A percentile compares a stretch with the other conserved stretches of the same genome.
Evolutionary conservation across 768 basidiomycete species (phyloP).

Genomic region (Termitomyces sp.): DNA sequence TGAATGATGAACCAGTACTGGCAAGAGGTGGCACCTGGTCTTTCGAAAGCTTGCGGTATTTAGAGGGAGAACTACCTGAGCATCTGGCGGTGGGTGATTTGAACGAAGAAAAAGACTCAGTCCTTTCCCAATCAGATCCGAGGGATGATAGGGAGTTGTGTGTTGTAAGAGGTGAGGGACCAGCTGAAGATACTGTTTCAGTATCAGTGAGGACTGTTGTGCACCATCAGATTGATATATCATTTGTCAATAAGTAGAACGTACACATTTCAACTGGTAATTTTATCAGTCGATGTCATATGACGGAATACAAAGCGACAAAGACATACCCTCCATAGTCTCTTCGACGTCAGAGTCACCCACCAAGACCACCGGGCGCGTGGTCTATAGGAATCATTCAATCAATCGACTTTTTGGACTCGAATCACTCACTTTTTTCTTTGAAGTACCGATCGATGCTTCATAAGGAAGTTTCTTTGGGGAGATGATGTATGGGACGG

Average conservation of each 20-base stretch:
- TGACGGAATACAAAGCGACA: neutral
- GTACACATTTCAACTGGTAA: neutral
- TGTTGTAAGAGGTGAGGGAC: neutral
- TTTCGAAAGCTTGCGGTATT: conserved; percentile 9
- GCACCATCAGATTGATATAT: neutral
- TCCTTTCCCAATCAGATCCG: conserved; percentile 3
- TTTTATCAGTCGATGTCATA: neutral
- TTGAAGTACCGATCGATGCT: neutral
- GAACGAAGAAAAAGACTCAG: neutral
- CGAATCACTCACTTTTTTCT: neutral
- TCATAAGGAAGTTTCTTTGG: neutral
- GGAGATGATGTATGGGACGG: neutral
- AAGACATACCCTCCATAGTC: conserved; percentile 3
- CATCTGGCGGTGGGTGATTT: neutral
- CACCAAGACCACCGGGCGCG: neutral
- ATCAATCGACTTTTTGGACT: neutral
- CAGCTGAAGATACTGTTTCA: neutral
- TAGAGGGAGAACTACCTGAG: conserved; percentile 8
- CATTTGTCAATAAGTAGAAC: neutral
- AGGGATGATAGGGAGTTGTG: conserved; percentile 7
- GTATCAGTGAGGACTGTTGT: conserved; percentile 12
- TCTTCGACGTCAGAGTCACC: conserved; percentile 13
- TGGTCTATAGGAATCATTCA: neutral
- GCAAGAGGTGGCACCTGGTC: neutral
- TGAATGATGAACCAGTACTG: neutral